Evolutionary conservation across 257 asterid genomes (phyloP).

Genomic region (Paraleonurus japonicus): DNA sequence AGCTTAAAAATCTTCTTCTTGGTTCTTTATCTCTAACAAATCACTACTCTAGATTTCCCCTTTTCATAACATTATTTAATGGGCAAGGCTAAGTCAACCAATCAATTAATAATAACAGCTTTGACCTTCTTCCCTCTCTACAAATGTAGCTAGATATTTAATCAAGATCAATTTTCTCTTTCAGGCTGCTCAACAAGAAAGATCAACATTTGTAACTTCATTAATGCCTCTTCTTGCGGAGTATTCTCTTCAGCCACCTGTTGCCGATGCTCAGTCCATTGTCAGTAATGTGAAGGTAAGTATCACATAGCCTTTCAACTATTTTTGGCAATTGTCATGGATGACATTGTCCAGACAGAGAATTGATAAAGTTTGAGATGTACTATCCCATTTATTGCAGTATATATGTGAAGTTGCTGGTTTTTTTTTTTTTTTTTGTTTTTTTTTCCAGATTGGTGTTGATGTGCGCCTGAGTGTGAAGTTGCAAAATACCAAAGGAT

Average conservation of each 20-base stretch:
- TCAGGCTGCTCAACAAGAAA: conserved; percentile 96
- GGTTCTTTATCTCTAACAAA: neutral
- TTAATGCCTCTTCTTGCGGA: conserved; percentile 96
- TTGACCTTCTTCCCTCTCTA: conserved; percentile 12
- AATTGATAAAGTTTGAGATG: conserved; percentile 13
- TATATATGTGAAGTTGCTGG: conserved; percentile 15
- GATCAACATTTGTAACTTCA: conserved; percentile 70
- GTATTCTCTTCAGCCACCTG: conserved; percentile 87
- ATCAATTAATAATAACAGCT: conserved; percentile 10
- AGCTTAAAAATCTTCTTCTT: neutral
- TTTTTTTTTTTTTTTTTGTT: conserved; percentile 13
- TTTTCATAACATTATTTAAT: conserved; percentile 7
- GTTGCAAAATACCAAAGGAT: neutral
- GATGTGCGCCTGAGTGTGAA: conserved; percentile 11
- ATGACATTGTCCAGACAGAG: conserved; percentile 10
- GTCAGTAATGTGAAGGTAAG: conserved; percentile 90
- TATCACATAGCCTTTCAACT: conserved; percentile 14
- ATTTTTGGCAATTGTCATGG: conserved; percentile 24
- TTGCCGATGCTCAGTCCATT: conserved; percentile 92
- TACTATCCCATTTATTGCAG: conserved; percentile 14
- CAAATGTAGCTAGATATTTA: conserved; percentile 28
- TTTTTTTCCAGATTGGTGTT: neutral
- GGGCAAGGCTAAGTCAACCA: conserved; percentile 5
- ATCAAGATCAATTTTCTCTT: conserved; percentile 36
- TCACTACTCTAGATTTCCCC: conserved; percentile 15